phyloP scores from a whole-genome alignment of 306 rosid genomes.

The Elaeagnus macrophylla region DNA sequence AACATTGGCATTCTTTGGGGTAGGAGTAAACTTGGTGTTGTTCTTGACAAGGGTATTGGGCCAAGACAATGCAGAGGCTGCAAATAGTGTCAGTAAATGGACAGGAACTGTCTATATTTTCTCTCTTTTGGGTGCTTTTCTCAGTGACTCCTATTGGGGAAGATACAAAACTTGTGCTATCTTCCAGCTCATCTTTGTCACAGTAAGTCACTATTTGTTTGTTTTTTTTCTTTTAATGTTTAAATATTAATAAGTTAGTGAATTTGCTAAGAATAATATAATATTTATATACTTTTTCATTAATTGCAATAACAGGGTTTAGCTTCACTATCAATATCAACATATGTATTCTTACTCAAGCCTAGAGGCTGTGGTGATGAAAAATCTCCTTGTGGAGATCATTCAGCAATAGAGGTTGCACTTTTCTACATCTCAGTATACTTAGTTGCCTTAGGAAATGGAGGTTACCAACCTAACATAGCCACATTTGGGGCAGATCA shows the following conservation, averaged over 20 bases:
- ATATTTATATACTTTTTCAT: not conserved
- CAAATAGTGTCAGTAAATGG: slow-evolving; percentile 77
- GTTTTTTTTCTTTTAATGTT: not conserved
- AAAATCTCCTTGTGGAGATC: slow-evolving; percentile 40
- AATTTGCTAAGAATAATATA: too few relatives aligned
- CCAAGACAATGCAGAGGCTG: slow-evolving; percentile 73
- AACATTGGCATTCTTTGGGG: slow-evolving; percentile 75
- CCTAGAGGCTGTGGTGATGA: slow-evolving; percentile 65
- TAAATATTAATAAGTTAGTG: too few relatives aligned
- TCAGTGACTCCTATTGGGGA: slow-evolving; percentile 75
- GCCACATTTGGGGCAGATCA: slow-evolving; percentile 90
- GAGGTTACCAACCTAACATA: slow-evolving; percentile 75
- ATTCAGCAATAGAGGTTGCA: slow-evolving; percentile 21
- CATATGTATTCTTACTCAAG: slow-evolving; percentile 45
- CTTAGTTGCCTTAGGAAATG: slow-evolving; percentile 65
- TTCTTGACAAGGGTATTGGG: slow-evolving; percentile 61
- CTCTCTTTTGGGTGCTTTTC: slow-evolving; percentile 82
- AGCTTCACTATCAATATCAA: slow-evolving; percentile 40
- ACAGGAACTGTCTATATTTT: slow-evolving; percentile 70
- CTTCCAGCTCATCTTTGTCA: slow-evolving; percentile 55
- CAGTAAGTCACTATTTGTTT: slow-evolving; percentile 30
- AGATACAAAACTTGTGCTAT: slow-evolving; percentile 62
- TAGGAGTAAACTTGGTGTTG: slow-evolving; percentile 67
- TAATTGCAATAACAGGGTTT: slow-evolving; percentile 37
- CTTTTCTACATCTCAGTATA: slow-evolving; percentile 57